These are phyloP conservation scores for Piedraia hortae DNA, from an alignment of 2,329 filamentous ascomycete species.

Conservation along the genomic window DNA sequence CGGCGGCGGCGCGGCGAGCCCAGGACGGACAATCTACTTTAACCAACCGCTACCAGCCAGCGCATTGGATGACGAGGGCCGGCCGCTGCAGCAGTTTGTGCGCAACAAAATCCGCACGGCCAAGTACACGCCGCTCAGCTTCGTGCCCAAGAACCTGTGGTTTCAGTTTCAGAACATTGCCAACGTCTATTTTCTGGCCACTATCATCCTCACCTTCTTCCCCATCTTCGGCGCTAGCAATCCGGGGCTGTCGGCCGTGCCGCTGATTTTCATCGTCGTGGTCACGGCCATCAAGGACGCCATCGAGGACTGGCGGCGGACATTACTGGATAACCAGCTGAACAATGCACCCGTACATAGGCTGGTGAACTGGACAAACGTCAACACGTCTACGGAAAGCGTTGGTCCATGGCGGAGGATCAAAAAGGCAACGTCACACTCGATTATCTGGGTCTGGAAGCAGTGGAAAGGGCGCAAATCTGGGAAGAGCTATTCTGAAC, in stretches of 20 bases:
- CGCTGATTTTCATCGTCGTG: conserved; percentile 70
- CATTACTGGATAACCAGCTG: conserved; percentile 67
- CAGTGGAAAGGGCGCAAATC: conserved; percentile 16
- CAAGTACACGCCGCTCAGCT: conserved; percentile 88
- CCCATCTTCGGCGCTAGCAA: conserved; percentile 83
- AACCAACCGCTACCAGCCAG: conserved; percentile 53
- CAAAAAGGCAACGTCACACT: conserved; percentile 62
- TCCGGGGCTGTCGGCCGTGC: conserved; percentile 68
- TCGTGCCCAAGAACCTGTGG: conserved; percentile 89
- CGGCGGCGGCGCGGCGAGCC: conserved; percentile 13
- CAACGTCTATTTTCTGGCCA: conserved; percentile 93
- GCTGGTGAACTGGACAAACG: conserved; percentile 67
- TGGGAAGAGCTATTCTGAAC: conserved; percentile 17
- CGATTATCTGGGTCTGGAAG: conserved; percentile 29
- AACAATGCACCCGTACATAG: conserved; percentile 93
- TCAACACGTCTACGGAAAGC: conserved; percentile 71
- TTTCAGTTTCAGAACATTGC: conserved; percentile 97
- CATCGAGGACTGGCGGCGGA: conserved; percentile 83
- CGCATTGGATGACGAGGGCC: conserved; percentile 55
- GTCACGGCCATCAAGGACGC: conserved; percentile 85
- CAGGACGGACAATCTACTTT: conserved; percentile 45
- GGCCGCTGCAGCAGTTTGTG: conserved; percentile 39
- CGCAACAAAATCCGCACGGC: conserved; percentile 95
- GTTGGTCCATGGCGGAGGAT: conserved; percentile 62
- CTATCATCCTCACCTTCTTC: conserved; percentile 88